Evolutionary conservation across 2,329 filamentous ascomycete genomes (phyloP).

Genomic region (Penicillium decumbens): DNA sequence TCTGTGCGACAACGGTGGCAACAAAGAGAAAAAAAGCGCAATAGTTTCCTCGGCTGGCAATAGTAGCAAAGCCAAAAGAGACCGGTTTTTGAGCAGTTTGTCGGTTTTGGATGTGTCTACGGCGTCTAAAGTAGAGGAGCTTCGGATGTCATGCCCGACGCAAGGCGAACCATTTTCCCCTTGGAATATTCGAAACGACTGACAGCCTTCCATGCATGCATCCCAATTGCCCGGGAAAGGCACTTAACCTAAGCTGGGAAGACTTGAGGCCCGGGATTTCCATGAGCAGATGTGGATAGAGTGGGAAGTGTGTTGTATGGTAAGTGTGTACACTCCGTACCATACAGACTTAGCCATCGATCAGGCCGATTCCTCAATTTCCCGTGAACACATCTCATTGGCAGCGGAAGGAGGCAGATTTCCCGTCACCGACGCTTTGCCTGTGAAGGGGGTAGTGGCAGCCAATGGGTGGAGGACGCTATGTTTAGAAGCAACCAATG

Average conservation of each 20-base stretch:
- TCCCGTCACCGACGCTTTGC: slow-evolving; percentile 12
- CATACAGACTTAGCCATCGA: not conserved
- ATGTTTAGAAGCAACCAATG: slow-evolving; percentile 28
- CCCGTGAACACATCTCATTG: slow-evolving; percentile 15
- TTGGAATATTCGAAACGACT: slow-evolving; percentile 18
- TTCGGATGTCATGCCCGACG: not conserved
- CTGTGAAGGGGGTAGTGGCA: slow-evolving; percentile 9
- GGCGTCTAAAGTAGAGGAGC: not conserved
- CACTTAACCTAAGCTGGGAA: slow-evolving; percentile 4
- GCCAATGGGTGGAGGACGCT: slow-evolving; percentile 15
- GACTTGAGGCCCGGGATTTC: slow-evolving; percentile 2
- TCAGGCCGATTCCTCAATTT: slow-evolving; percentile 11
- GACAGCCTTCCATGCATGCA: slow-evolving; percentile 28
- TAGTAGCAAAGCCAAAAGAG: slow-evolving; percentile 13
- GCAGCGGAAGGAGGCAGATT: slow-evolving; percentile 9
- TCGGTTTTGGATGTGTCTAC: not conserved
- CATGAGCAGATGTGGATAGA: not conserved
- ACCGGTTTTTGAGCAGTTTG: slow-evolving; percentile 4
- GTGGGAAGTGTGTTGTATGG: not conserved
- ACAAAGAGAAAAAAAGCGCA: slow-evolving; percentile 1
- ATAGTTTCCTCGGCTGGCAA: not conserved
- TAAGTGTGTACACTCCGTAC: not conserved
- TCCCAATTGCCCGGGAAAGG: slow-evolving; percentile 1
- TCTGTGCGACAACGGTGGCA: slow-evolving; percentile 31
- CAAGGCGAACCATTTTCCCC: not conserved